Base-by-base conservation (phyloP, 1,284 basidiomycete species). In the Lentinula novae-zelandiae region DNA sequence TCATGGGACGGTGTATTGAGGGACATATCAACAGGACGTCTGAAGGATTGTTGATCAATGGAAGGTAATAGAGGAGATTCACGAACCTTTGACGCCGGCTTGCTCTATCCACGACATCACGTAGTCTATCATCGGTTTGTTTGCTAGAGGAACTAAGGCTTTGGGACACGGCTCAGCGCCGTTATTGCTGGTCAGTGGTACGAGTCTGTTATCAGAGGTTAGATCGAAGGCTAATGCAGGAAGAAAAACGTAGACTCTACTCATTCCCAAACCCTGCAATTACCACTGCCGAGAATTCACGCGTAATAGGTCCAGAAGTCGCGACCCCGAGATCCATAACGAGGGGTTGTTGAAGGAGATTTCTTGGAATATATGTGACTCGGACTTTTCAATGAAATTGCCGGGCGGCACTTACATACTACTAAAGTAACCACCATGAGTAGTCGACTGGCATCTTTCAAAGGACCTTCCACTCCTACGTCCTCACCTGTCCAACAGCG, bases 11-110 rank as follows among this genome's bases (percentile, higher is more conserved):
- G 69, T 93, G 90, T 2, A 83, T 75, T 9, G 89, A 77, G 17
- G 94, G 93, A 65, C 92, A 92, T 65, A 96, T 87, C 61, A 96
- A 78, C 27, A 96, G 80, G 49, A 95, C 86, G 72, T 96, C 94
- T 96, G 69, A 12, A 36, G 57, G 63, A 61, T 51, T 20, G 36
- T 40, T 12, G 40, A 15, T 36, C 27, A 61, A 61, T 53, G 55
- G 53, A 64, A 63, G 58, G 64, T 63, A 48, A 44, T 42, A 12
- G 36, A 53, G 51, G 53, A n/a, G 3, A 13, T 31, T 9, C 36
- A 70, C 77, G 61, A 63, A 91, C 95, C 93, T 77, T 84, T 85
- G 44, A 97, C 85, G 10, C 93, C 92, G 17, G 93, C 87, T 51
- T 91, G 85, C 67, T 96, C 92, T 31, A 97, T 75, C 93, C 95